Conservation (phyloP, 768 basidiomycete genomes). For the Amanita molliuscula region DNA sequence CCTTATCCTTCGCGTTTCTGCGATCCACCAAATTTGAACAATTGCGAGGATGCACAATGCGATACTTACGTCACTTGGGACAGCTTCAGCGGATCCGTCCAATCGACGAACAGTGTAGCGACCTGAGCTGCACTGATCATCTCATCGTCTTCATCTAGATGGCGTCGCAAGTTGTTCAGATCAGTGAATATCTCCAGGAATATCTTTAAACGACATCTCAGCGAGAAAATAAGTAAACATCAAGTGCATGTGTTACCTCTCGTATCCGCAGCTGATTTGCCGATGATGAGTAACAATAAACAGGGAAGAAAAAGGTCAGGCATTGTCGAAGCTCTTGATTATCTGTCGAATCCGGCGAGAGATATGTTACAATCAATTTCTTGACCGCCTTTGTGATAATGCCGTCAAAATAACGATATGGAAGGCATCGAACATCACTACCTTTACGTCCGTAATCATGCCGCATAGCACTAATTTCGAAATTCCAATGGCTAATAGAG, state of each 20-base stretch:
- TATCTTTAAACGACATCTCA: conserved; percentile 34
- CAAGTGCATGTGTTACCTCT: conserved; percentile 17
- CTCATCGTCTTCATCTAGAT: conserved; percentile 61
- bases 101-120: conserved; percentile 73
- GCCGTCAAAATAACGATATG: neutral
- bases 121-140: conserved; percentile 69
- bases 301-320: conserved; percentile 91
- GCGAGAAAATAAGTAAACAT: neutral
- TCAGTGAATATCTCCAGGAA: conserved; percentile 61
- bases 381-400: conserved; percentile 22
- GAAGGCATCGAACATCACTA: conserved; percentile 21
- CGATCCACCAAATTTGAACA: neutral
- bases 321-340: conserved; percentile 89
- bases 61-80: conserved; percentile 28
- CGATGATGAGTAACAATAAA: conserved; percentile 82
- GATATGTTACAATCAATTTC: conserved; percentile 48
- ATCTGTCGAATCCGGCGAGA: conserved; percentile 75
- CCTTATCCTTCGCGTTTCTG: conserved; percentile 12
- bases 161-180: conserved; percentile 44
- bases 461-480: conserved; percentile 85
- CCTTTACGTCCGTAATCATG: conserved; percentile 70
- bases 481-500: conserved; percentile 71
- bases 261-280: conserved; percentile 65
- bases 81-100: conserved; percentile 78
- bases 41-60: neutral